phyloP scores from a whole-genome alignment of 2,329 filamentous ascomycete species.

The Penicillium psychrosexuale region DNA sequence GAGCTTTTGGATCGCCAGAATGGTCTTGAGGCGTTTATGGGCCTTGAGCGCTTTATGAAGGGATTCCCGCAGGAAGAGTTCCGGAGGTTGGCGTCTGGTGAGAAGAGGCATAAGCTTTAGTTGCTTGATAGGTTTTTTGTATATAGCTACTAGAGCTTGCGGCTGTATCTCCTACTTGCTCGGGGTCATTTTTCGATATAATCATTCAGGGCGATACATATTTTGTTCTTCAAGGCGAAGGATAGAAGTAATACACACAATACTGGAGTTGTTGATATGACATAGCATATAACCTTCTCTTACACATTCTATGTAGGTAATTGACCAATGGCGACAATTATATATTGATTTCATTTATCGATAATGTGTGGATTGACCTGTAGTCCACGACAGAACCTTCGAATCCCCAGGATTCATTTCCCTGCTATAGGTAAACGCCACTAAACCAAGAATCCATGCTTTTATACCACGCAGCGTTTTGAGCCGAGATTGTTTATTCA shows the following conservation, averaged over 20 bases:
- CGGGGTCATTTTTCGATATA: too few relatives aligned
- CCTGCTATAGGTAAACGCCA: conserved; percentile 14
- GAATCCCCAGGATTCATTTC: background rate
- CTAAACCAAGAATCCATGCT: background rate
- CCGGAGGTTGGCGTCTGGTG: conserved; percentile 72
- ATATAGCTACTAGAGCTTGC: background rate
- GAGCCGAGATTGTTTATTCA: conserved; percentile 4
- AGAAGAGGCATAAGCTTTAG: conserved; percentile 93
- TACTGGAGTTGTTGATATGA: background rate
- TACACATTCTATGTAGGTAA: background rate
- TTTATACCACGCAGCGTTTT: background rate
- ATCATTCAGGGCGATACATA: too few relatives aligned
- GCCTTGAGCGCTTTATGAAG: conserved; percentile 72
- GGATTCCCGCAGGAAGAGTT: conserved; percentile 90
- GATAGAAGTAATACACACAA: background rate
- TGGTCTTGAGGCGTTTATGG: conserved; percentile 79
- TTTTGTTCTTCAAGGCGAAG: background rate
- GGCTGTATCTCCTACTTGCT: background rate
- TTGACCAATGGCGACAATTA: background rate
- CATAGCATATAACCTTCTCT: background rate
- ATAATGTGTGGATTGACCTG: background rate
- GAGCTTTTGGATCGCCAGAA: conserved; percentile 73
- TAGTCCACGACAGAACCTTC: background rate
- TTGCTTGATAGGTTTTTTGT: background rate
- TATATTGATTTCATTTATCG: background rate